Base-by-base conservation (phyloP, 2,329 filamentous ascomycete genomes). In the Xylariomycetidae sp. region DNA sequence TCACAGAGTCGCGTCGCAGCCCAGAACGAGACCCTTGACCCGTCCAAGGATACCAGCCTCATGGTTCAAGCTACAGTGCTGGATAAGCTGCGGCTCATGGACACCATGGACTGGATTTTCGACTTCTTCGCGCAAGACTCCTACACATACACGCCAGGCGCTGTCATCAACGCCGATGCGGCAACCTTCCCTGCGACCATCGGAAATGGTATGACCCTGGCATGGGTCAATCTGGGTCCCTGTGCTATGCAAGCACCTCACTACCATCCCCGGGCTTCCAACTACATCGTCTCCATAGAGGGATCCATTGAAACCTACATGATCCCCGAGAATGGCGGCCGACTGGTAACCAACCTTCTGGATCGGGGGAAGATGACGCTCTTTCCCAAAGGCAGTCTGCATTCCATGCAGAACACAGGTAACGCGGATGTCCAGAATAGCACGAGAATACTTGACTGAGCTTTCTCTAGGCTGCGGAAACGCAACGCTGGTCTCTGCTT, bases 231-330 rank as follows among this genome's bases (percentile, higher is more conserved):
- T 10, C 33, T 35, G 9, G 33, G 33, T 6, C 33, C 28, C 10
- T 35, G 33, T 23, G 33, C 27, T 16, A 35, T 30, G 27, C 33
- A 35, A 18, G 18, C 32, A 20, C 33, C 33, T 2, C 28, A 35
- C 28, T 35, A 35, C 27, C 33, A 35, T 31, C 32, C 32, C 2
- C 19, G 33, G 14, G 33, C 27, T 5, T 30, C 33, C 19, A 35
- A 31, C 28, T 31, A 35, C 22, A 35, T 35, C 16, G 22, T 26
- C 15, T 12, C 23, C 10, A 22, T 35, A 6, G 20, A 26, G 6
- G 28, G 27, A 8, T 19, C 13, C 15, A 16, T 35, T 8, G 13
- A 30, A 13, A 35, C 33, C 22, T 35, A 31, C 17, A 35, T 31
- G 33, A 20, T 31, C 6, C 6, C 33, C 20, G 28, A 35, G 33